Evolutionary conservation across 805 yeast species (phyloP).

Genomic region (Spencermartinsiella europaea): DNA sequence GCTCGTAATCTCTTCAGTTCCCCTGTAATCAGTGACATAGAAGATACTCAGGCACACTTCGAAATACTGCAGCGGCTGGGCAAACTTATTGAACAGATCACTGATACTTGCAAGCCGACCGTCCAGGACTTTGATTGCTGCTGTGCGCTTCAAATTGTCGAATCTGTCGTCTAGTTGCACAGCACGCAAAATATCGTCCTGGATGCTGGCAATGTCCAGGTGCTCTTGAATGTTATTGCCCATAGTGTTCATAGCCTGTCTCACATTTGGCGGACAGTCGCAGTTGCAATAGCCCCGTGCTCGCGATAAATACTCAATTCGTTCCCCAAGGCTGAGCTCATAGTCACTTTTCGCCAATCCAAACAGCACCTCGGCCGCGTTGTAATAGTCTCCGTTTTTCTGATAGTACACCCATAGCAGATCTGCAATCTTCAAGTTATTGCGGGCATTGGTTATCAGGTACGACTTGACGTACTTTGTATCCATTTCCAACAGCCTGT

Average conservation of each 20-base stretch:
- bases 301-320: conserved; percentile 84
- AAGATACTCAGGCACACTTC: conserved; percentile 74
- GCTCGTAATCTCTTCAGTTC: conserved; percentile 71
- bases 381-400: conserved; percentile 67
- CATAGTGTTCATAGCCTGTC: conserved; percentile 71
- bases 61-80: conserved; percentile 82
- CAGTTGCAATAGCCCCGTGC: conserved; percentile 92
- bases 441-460: conserved; percentile 45
- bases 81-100: conserved; percentile 77
- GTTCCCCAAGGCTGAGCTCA: conserved; percentile 56
- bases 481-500: conserved; percentile 69
- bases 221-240: conserved; percentile 68
- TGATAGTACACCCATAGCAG: conserved; percentile 87
- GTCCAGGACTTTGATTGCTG: conserved; percentile 51
- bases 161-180: conserved; percentile 37
- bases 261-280: conserved; percentile 65
- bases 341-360: conserved; percentile 71
- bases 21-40: conserved; percentile 80
- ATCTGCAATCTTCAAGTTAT: conserved; percentile 69
- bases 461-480: conserved; percentile 78
- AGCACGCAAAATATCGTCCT: conserved; percentile 50
- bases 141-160: conserved; percentile 42
- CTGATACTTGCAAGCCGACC: conserved; percentile 63
- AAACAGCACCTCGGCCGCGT: conserved; percentile 80
- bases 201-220: conserved; percentile 81